Evolutionary conservation across 441 rosid genomes (phyloP).

Genomic region (Brassica balearica): DNA sequence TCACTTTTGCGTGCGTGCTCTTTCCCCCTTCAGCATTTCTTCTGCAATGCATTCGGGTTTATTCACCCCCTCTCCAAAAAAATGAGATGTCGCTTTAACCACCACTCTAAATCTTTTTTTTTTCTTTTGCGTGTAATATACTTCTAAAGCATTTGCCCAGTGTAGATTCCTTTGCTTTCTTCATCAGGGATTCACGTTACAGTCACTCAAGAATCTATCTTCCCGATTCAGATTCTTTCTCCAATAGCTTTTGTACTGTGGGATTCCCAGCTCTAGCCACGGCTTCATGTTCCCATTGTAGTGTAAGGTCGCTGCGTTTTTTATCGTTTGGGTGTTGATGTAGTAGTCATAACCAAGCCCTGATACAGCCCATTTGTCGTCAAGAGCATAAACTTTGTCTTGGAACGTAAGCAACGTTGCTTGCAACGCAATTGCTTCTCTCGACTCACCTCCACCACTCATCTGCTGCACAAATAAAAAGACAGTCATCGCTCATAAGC

Average conservation of each 20-base stretch:
- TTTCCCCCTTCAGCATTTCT: constrained; percentile 42
- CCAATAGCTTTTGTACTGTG: constrained; percentile 79
- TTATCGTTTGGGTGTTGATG: constrained; percentile 49
- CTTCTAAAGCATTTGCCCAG: constrained; percentile 31
- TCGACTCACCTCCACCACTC: constrained; percentile 50
- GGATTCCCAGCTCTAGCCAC: constrained; percentile 96
- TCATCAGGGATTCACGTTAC: constrained; percentile 78
- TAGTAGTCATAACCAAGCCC: constrained; percentile 79
- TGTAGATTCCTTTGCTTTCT: constrained; percentile 18
- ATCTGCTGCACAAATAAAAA: constrained; percentile 45
- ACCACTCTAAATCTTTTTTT: constrained; percentile 40
- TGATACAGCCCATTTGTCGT: constrained; percentile 65
- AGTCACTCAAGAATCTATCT: constrained; percentile 70
- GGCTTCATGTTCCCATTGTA: constrained; percentile 97
- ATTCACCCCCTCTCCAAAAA: constrained; percentile 34
- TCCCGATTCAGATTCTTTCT: constrained; percentile 71
- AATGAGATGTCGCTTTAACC: constrained; percentile 36
- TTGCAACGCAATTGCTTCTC: constrained; percentile 55
- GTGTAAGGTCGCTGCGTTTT: constrained; percentile 75
- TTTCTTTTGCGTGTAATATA: constrained; percentile 34
- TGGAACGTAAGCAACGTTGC: constrained; percentile 84
- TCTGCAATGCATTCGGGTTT: constrained; percentile 44
- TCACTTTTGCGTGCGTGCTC: constrained; percentile 31
- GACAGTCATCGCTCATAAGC: not conserved
- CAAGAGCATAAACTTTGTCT: constrained; percentile 70